A percentile compares a stretch with the other conserved stretches of the same genome.
These are phyloP conservation scores for Candolleomyces efflorescens DNA, from an alignment of 768 basidiomycete species.

Conservation along the genomic window DNA sequence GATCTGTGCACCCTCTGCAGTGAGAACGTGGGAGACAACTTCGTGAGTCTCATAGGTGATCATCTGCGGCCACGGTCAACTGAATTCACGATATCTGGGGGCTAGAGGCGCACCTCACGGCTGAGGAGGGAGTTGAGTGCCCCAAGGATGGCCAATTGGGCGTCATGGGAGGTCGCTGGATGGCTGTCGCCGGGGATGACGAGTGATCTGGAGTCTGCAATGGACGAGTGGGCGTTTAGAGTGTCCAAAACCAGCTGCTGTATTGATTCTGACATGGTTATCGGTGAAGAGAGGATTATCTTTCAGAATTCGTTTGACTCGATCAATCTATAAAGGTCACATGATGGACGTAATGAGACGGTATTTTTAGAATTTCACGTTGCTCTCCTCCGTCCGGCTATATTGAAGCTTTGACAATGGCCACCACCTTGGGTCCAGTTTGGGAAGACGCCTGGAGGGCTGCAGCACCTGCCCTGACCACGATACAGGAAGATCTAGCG, in stretches of 20 bases:
- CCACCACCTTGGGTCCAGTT: conserved; percentile 16
- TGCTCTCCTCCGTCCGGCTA: conserved; percentile 4
- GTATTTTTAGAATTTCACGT: conserved; percentile 13
- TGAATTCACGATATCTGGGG: not conserved
- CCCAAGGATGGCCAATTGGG: conserved; percentile 81
- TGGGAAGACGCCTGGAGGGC: conserved; percentile 67
- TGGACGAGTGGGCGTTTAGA: conserved; percentile 50
- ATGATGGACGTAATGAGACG: conserved; percentile 6
- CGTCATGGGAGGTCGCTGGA: conserved; percentile 62
- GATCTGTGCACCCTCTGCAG: conserved; percentile 80
- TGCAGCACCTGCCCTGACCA: conserved; percentile 51
- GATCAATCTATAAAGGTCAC: conserved; percentile 14
- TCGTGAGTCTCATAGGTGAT: conserved; percentile 78
- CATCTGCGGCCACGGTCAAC: conserved; percentile 51
- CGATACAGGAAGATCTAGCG: conserved; percentile 39
- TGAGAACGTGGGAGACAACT: conserved; percentile 65
- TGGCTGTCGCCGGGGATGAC: conserved; percentile 58
- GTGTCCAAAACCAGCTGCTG: conserved; percentile 78
- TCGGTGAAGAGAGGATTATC: conserved; percentile 10
- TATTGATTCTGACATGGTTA: conserved; percentile 65
- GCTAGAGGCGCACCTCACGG: conserved; percentile 60
- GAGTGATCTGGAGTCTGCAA: conserved; percentile 68
- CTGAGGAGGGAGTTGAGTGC: conserved; percentile 87
- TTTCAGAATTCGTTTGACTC: conserved; percentile 12
- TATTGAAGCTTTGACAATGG: not conserved